These are phyloP conservation scores for Aspergillus arachidicola DNA, from an alignment of 2,329 filamentous ascomycete species.

Conservation along the genomic window DNA sequence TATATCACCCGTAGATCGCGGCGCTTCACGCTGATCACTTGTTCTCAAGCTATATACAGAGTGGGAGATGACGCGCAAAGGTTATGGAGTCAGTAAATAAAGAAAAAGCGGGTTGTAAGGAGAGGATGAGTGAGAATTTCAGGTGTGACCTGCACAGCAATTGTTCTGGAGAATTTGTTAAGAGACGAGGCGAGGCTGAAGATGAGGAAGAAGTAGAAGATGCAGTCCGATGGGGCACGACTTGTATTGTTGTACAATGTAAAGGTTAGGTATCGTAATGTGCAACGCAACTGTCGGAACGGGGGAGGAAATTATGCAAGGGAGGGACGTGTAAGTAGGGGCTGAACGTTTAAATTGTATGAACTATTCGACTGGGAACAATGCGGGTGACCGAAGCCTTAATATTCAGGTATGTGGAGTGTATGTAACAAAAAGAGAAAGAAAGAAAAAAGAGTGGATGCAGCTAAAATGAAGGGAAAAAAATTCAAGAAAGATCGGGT, in stretches of 20 bases:
- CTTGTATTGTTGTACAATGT: not conserved
- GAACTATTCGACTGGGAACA: not conserved
- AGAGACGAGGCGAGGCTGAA: not conserved
- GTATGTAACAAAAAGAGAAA: conserved; percentile 6
- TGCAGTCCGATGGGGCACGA: not conserved
- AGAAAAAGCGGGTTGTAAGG: not conserved
- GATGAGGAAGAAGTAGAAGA: not conserved
- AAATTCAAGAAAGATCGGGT: not conserved
- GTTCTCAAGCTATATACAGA: not conserved
- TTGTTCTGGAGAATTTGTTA: not conserved
- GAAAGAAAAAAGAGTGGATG: not conserved
- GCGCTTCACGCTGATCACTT: not conserved
- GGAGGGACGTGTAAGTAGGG: not conserved
- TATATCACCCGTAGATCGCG: not conserved
- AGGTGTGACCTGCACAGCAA: conserved; percentile 1
- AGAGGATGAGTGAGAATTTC: not conserved
- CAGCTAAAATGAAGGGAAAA: not conserved
- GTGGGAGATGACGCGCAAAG: not conserved
- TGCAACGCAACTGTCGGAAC: not conserved
- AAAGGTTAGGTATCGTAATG: not conserved
- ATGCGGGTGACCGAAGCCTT: conserved; percentile 8
- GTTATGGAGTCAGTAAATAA: not conserved
- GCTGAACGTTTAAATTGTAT: not conserved
- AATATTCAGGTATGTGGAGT: conserved; percentile 10
- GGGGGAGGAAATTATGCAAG: conserved; percentile 10